Percentiles rank a stretch among this genome's conserved stretches.
phyloP scores from a whole-genome alignment of 177 flowering plant species.

The Vitis hybrid region DNA sequence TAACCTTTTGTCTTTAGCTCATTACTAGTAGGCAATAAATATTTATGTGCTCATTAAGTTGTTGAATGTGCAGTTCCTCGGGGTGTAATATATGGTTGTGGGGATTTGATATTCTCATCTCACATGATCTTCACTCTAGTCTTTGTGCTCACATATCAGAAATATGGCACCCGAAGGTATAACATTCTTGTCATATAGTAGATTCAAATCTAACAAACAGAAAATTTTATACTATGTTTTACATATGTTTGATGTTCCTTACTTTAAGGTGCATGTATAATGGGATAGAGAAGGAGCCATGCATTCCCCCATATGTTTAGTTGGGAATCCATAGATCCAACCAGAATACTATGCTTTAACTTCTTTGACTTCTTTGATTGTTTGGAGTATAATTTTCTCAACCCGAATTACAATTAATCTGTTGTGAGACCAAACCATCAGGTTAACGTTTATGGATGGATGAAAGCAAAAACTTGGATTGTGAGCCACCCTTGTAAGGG shows the following conservation, averaged over 20 bases:
- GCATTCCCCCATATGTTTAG: neutral
- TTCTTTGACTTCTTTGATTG: too few relatives aligned
- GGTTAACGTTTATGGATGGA: too few relatives aligned
- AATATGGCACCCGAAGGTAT: slow-evolving; percentile 85
- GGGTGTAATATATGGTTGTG: slow-evolving; percentile 91
- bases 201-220: neutral
- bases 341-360: too few relatives aligned
- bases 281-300: too few relatives aligned
- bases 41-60: slow-evolving; percentile 4
- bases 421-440: too few relatives aligned
- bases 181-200: neutral
- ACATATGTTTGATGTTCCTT: neutral
- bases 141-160: slow-evolving; percentile 88
- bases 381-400: too few relatives aligned
- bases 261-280: too few relatives aligned
- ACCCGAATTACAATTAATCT: too few relatives aligned
- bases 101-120: slow-evolving; percentile 96
- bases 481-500: too few relatives aligned
- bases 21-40: neutral
- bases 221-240: neutral
- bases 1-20: neutral
- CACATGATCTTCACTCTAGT: slow-evolving; percentile 98
- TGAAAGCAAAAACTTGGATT: too few relatives aligned
- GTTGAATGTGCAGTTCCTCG: slow-evolving; percentile 72
- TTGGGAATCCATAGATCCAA: too few relatives aligned